Evolutionary conservation across 768 basidiomycete species (phyloP), one percentile per base, ranked within the genome.

Genomic region (Clitopilus passeckerianus): DNA sequence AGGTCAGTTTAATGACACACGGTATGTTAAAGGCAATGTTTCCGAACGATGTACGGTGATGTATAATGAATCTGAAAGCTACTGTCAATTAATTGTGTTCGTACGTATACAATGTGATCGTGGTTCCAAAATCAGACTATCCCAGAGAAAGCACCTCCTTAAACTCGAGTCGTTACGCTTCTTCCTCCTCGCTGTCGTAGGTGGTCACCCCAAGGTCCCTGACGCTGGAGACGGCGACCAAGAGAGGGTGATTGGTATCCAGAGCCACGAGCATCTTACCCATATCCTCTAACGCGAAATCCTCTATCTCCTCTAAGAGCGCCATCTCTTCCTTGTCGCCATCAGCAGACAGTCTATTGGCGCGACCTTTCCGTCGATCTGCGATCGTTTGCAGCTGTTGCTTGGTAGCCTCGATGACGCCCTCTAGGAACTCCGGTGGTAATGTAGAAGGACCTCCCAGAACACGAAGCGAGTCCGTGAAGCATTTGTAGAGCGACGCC

Each of bases 221-320:
- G 34, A 93, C 87, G 68, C 89, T 86, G 57, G 84, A 78, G 1
- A 92, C 76, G 0, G 89, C 89, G 41, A 91, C 77, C 55, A 91
- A 67, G 60, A 92, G 65, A n/a, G 82, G 77, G 70, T 91, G 86
- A 52, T 79, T 79, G 23, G 71, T 62, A 63, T 90, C 86, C 58
- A 92, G 74, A 60, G 75, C 62, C 44, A 65, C 61, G 57, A 91
- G 66, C 72, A 88, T 76, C 77, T 83, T 87, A 50, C 73, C 80
- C 85, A 92, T 90, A 68, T 91, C 91, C 68, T 91, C 90, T 63
- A 91, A 68, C 64, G 85, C 87, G 66, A 88, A 91, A 58, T 90
- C 90, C 69, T 91, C 91, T 73, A 91, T 86, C 76, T 93, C 90
- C 70, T 93, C 89, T 37, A 90, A 67, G 57, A 91, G 68, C 68